These are phyloP conservation scores for Sicyos edulis DNA, from an alignment of 306 rosid species.

Conservation along the genomic window DNA sequence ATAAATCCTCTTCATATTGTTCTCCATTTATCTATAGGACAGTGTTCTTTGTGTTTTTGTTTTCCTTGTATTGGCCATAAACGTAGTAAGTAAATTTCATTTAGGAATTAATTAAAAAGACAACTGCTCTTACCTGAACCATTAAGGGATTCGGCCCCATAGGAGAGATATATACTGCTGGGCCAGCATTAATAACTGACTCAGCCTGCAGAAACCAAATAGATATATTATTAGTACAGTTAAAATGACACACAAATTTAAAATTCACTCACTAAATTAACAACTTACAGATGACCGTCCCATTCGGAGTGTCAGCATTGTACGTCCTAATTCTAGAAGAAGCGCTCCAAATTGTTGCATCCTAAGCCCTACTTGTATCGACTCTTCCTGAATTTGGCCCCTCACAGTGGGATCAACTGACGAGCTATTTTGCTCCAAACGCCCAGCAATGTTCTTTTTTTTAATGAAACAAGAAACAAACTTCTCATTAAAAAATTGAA, in stretches of 20 bases:
- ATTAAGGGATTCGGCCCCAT: constrained; percentile 94
- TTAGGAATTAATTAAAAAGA: background rate
- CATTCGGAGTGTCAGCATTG: constrained; percentile 84
- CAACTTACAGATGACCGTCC: constrained; percentile 78
- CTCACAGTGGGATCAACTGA: constrained; percentile 53
- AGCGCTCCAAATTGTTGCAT: constrained; percentile 90
- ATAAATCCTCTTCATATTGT: too few species aligned
- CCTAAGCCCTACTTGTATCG: constrained; percentile 64
- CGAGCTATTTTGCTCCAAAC: constrained; percentile 67
- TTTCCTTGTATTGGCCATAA: too few species aligned
- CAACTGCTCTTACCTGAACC: constrained; percentile 77
- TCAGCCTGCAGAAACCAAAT: constrained; percentile 55
- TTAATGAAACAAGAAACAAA: too few species aligned
- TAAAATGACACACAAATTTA: constrained; percentile 3
- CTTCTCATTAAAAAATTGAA: constrained; percentile 17
- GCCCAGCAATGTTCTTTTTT: constrained; percentile 43
- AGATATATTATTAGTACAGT: background rate
- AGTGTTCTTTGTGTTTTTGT: too few species aligned
- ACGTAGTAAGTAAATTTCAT: too few species aligned
- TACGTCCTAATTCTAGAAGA: constrained; percentile 94
- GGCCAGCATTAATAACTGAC: constrained; percentile 79
- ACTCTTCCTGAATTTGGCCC: constrained; percentile 72
- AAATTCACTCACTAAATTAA: background rate
- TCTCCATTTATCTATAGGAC: too few species aligned
- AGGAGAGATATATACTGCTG: constrained; percentile 91